Percentiles rank a stretch among this genome's conserved stretches.
phyloP scores from a whole-genome alignment of 352 stramenopile genomes.

The Phytophthora brassicae region DNA sequence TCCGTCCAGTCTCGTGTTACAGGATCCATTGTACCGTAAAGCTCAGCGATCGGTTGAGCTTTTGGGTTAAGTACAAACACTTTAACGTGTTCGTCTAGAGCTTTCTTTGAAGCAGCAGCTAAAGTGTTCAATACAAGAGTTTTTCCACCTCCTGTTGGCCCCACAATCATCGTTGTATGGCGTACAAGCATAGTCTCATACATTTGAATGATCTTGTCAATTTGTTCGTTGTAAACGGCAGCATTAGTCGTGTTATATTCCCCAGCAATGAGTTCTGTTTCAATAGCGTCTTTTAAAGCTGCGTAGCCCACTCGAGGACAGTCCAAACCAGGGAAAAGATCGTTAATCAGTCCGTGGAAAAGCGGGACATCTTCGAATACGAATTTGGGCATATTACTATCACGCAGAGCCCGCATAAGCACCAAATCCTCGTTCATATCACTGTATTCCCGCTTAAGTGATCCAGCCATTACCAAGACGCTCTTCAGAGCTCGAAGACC shows the following conservation, averaged over 20 bases:
- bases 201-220: conserved; percentile 98
- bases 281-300: conserved; percentile 87
- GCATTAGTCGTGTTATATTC: conserved; percentile 83
- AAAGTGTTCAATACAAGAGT: conserved; percentile 91
- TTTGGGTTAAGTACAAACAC: conserved; percentile 95
- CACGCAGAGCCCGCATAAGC: conserved; percentile 93
- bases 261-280: conserved; percentile 75
- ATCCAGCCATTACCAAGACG: conserved; percentile 93
- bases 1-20: conserved; percentile 96
- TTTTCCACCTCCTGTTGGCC: conserved; percentile 92
- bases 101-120: conserved; percentile 77
- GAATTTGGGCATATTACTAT: conserved; percentile 97
- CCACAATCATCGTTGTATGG: conserved; percentile 97
- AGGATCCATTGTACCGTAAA: conserved; percentile 95
- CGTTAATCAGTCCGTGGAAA: conserved; percentile 94
- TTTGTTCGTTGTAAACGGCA: conserved; percentile 83
- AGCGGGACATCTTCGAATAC: conserved; percentile 95
- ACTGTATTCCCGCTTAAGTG: conserved; percentile 92
- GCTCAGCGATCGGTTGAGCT: conserved; percentile 90
- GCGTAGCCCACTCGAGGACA: conserved; percentile 93
- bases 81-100: conserved; percentile 90
- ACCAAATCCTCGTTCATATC: conserved; percentile 94
- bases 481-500: conserved; percentile 93
- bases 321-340: conserved; percentile 94
- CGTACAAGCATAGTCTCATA: conserved; percentile 96